Conservation (phyloP, 2,329 filamentous ascomycete genomes). For the Fusarium redolens region DNA sequence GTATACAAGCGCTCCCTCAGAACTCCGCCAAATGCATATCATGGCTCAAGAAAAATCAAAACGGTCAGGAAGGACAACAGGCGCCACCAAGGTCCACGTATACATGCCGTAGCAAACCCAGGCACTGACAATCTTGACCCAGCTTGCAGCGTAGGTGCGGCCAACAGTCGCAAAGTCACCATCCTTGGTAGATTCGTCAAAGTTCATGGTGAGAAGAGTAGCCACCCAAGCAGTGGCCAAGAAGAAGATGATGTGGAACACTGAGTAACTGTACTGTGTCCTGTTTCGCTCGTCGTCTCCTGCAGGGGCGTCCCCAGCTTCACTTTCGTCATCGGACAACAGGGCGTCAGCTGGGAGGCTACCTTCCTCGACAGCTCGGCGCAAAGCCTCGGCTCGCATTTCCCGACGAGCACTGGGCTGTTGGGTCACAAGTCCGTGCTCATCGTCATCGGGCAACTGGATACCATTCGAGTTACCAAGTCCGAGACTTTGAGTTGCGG, state of each 20-base stretch:
- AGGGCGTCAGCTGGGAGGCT: conserved; percentile 91
- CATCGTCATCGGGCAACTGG: conserved; percentile 75
- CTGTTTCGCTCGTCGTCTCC: conserved; percentile 89
- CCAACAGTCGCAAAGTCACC: conserved; percentile 92
- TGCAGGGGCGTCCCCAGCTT: conserved; percentile 69
- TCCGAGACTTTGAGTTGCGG: conserved; percentile 89
- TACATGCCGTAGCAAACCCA: conserved; percentile 98
- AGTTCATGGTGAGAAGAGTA: conserved; percentile 83
- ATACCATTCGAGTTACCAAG: conserved; percentile 66
- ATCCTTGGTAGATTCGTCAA: conserved; percentile 70
- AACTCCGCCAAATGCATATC: conserved; percentile 31
- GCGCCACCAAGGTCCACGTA: conserved; percentile 90
- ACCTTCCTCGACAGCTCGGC: conserved; percentile 91
- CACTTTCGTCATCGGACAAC: conserved; percentile 77
- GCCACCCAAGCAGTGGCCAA: conserved; percentile 96
- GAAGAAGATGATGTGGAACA: conserved; percentile 99
- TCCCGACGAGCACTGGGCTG: conserved; percentile 84
- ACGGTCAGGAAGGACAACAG: conserved; percentile 84
- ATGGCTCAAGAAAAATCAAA: conserved; percentile 70
- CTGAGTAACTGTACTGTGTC: conserved; percentile 95
- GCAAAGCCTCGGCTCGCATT: conserved; percentile 92
- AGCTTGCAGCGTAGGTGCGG: conserved; percentile 95
- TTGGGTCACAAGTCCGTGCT: conserved; percentile 88
- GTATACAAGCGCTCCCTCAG: conserved; percentile 27
- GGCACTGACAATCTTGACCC: conserved; percentile 98